phyloP scores from a whole-genome alignment of 2,329 filamentous ascomycete species.

The Chaetomium strumarium region DNA sequence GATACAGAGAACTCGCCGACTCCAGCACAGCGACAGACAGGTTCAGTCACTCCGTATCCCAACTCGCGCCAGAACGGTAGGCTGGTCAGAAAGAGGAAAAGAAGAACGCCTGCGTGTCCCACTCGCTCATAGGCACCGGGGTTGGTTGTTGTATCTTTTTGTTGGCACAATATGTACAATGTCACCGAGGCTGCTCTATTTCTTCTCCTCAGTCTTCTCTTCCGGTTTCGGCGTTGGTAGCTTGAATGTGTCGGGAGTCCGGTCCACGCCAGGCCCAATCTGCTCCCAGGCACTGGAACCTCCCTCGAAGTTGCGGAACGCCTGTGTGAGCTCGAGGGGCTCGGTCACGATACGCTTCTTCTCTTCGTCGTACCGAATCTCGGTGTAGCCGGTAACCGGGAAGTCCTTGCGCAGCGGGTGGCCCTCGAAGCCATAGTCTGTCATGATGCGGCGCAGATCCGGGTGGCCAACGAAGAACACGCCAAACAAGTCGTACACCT shows the following conservation, averaged over 20 bases:
- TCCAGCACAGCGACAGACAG: too few species aligned
- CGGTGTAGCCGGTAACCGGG: conserved; percentile 94
- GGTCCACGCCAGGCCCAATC: conserved; percentile 63
- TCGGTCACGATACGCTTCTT: conserved; percentile 99
- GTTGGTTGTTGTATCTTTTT: conserved; percentile 3
- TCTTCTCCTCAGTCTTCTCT: conserved; percentile 88
- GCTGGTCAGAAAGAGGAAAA: neutral
- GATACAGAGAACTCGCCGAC: too few species aligned
- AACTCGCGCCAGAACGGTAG: neutral
- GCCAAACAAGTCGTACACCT: conserved; percentile 95
- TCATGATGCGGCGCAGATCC: conserved; percentile 96
- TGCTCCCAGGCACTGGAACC: conserved; percentile 68
- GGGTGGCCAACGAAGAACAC: conserved; percentile 96
- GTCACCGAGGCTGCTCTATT: conserved; percentile 46
- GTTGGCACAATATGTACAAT: conserved; percentile 23
- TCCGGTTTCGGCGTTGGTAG: conserved; percentile 93
- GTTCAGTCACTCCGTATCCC: neutral
- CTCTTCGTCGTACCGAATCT: conserved; percentile 97
- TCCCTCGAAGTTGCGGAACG: conserved; percentile 97
- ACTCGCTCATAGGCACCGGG: neutral
- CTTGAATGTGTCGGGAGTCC: conserved; percentile 84
- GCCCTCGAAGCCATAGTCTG: conserved; percentile 97
- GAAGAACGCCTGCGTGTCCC: neutral
- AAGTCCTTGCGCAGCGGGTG: conserved; percentile 98
- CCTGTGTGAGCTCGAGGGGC: conserved; percentile 94